Conservation (phyloP, 805 yeast species). For the Nakazawaea wickerhamii region DNA sequence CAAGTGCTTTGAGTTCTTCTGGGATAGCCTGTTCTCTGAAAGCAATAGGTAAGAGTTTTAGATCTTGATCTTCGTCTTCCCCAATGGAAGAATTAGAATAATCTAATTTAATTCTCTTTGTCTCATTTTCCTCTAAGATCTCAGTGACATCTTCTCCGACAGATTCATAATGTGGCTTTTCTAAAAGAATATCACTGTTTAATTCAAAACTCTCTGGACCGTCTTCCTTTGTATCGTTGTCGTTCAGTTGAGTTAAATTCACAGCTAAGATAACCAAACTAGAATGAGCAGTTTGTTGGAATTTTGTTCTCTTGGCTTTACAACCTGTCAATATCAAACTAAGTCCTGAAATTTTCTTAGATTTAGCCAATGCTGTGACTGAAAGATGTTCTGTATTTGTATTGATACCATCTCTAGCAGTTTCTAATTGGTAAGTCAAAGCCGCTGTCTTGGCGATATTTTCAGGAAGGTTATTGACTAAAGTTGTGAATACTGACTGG, state of each 20-base stretch:
- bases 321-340: conserved; percentile 77
- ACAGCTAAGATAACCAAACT: conserved; percentile 74
- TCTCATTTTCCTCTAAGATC: conserved; percentile 27
- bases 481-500: conserved; percentile 26
- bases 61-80: conserved; percentile 20
- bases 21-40: conserved; percentile 62
- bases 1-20: conserved; percentile 41
- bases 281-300: conserved; percentile 65
- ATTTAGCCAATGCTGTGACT: conserved; percentile 47
- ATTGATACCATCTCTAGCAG: conserved; percentile 57
- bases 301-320: conserved; percentile 81
- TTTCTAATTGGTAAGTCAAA: conserved; percentile 55
- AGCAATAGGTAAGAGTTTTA: conserved; percentile 57
- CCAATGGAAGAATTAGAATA: conserved; percentile 17
- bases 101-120: conserved; percentile 39
- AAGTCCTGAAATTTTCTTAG: conserved; percentile 54
- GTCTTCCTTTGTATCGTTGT: no score
- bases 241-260: no score
- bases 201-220: conserved; percentile 55
- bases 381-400: conserved; percentile 61
- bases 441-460: conserved; percentile 31
- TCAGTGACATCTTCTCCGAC: conserved; percentile 41
- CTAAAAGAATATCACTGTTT: conserved; percentile 73
- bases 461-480: conserved; percentile 23
- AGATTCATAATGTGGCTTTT: conserved; percentile 65